Evolutionary conservation across 148 eudicot genomes (phyloP), one percentile per base, ranked within the genome.

Genomic region (Chenopodium quinoa): DNA sequence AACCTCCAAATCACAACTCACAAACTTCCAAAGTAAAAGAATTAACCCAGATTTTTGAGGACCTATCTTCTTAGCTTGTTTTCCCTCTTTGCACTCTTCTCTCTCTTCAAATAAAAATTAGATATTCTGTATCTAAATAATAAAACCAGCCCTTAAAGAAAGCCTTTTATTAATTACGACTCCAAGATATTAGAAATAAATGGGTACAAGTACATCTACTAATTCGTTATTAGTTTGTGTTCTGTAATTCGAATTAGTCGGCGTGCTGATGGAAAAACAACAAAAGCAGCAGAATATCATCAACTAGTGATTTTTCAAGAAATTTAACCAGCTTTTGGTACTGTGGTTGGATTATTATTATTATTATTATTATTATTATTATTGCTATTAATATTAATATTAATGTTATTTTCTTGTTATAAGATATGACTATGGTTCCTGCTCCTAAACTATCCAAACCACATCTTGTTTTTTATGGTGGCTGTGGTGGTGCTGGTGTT

Each of bases 351-450:
- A 71, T 40, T 40, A 16, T 27, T 40, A 72, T 11, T 73, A 46
- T 46, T 47, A 47, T 4, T 46, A 3, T 1, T 23, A 46, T 4
- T n/a, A n/a, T n/a, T 72, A 9, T 12, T 72, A 7, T 9, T 46
- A 9, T 6, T 40, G 44, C 7, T 40, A 13, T 23, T 37, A 71
- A 2, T 72, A 71, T 40, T 40, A 16, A 3, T 40, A 72, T 11
- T 73, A n/a, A 10, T 47, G 23, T 4, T 46, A 9, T n/a, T 76
- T 62, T 48, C 0, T 62, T 20, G 10, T 20, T 20, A 62, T 62
- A 71, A 86, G 82, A 67, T 50, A 91, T 89, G 94, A 91, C 89
- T 89, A 90, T 87, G 92, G 71, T 89, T 79, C 88, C 90, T 46
- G 58, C 83, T 40, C 82, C 83, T 40, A 79, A 85, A 14, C 72